Conservation (phyloP, 2,329 filamentous ascomycete genomes). For the Incumbomyces delicatus region DNA sequence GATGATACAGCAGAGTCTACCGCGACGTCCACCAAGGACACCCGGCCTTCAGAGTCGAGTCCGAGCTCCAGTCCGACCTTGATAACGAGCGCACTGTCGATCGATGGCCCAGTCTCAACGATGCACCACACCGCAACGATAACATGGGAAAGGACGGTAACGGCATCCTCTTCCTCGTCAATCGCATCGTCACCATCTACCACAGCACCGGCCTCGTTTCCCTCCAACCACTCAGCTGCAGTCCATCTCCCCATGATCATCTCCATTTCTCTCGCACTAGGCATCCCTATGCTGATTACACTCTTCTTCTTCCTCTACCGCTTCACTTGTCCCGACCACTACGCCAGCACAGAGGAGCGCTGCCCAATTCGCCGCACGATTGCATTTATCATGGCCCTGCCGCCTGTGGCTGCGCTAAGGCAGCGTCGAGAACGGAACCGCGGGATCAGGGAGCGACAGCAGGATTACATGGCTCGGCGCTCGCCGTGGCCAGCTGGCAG, state of each 20-base stretch:
- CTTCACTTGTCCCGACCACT: not conserved
- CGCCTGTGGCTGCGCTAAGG: not conserved
- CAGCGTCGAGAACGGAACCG: not conserved
- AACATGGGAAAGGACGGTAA: too few species aligned
- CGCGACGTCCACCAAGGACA: too few species aligned
- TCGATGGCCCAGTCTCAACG: not conserved
- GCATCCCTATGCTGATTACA: not conserved
- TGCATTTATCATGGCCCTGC: not conserved
- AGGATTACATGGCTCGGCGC: not conserved
- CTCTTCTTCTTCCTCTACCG: not conserved
- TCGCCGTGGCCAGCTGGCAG: not conserved
- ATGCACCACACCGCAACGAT: not conserved
- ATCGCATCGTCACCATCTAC: too few species aligned
- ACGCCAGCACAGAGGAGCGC: conserved; percentile 1
- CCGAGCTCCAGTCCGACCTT: not conserved
- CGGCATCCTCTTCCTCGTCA: too few species aligned
- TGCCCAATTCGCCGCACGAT: not conserved
- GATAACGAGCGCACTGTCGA: not conserved
- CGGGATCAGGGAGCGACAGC: not conserved
- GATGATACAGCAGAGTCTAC: too few species aligned
- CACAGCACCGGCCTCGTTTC: too few species aligned
- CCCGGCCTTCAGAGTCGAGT: not conserved
- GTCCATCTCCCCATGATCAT: not conserved
- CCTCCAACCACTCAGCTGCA: too few species aligned
- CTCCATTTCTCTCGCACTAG: not conserved